Conservation (phyloP, 2,329 filamentous ascomycete species). For the Coniochaeta prunicola region DNA sequence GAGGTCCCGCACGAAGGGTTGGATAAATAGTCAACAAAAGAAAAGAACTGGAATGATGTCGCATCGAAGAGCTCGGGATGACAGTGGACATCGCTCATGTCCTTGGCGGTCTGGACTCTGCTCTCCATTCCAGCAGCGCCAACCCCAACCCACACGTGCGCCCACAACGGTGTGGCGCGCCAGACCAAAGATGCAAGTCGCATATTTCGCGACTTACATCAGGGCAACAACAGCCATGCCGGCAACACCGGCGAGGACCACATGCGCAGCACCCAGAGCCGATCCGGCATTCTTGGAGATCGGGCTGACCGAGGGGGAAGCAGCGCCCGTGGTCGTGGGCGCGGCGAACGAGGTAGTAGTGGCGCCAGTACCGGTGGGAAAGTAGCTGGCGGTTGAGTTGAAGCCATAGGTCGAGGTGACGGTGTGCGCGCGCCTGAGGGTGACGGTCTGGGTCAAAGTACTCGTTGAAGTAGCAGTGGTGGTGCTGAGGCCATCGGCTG, state of each 20-base stretch:
- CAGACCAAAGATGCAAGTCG: background rate
- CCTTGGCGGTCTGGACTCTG: background rate
- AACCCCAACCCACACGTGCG: background rate
- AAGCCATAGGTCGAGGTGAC: constrained; percentile 25
- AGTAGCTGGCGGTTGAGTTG: constrained; percentile 21
- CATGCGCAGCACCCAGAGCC: constrained; percentile 33
- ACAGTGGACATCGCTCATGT: constrained; percentile 6
- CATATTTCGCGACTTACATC: constrained; percentile 30
- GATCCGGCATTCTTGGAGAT: constrained; percentile 32
- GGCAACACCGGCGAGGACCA: constrained; percentile 41
- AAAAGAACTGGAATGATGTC: constrained; percentile 21
- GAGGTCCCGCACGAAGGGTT: background rate
- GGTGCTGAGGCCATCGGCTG: constrained; percentile 33
- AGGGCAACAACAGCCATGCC: constrained; percentile 44
- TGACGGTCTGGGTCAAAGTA: constrained; percentile 40
- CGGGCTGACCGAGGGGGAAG: constrained; percentile 24
- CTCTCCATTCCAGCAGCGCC: background rate
- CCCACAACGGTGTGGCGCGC: background rate
- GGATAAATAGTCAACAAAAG: constrained; percentile 4
- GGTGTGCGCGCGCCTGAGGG: constrained; percentile 26
- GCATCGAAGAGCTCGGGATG: constrained; percentile 20
- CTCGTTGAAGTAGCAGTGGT: constrained; percentile 43
- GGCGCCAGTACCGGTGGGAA: constrained; percentile 14
- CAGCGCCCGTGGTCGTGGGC: constrained; percentile 15
- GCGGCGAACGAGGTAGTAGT: constrained; percentile 19